phyloP scores from a whole-genome alignment of 208 protist species.

The Strigomonas oncopelti region DNA sequence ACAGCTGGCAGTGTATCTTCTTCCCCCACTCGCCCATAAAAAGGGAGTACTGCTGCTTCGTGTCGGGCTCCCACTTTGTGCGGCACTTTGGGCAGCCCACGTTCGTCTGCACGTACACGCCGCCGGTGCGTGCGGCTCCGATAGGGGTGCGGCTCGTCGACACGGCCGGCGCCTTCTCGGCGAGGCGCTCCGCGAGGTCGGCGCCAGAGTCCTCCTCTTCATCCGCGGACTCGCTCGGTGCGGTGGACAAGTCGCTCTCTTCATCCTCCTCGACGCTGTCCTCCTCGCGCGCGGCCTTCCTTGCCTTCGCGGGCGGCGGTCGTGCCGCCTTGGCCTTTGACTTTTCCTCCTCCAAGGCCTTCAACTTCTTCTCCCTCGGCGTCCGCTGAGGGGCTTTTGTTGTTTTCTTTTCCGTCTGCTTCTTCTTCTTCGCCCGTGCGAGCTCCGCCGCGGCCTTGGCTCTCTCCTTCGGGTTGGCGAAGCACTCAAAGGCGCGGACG shows the following conservation, averaged over 20 bases:
- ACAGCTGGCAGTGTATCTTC: conserved; percentile 84
- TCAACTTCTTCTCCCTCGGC: background rate
- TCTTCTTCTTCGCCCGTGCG: background rate
- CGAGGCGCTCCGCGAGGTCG: conserved; percentile 22
- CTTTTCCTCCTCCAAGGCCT: background rate
- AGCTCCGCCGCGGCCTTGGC: conserved; percentile 28
- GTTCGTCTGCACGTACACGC: conserved; percentile 41
- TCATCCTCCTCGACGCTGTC: conserved; percentile 17
- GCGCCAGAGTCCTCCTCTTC: conserved; percentile 12
- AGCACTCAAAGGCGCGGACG: conserved; percentile 75
- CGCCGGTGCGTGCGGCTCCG: conserved; percentile 44
- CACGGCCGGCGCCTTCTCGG: conserved; percentile 39
- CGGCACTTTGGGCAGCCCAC: conserved; percentile 76
- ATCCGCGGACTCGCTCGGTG: conserved; percentile 16
- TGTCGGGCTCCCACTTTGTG: conserved; percentile 66
- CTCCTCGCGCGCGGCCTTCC: conserved; percentile 19
- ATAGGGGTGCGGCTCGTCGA: conserved; percentile 75
- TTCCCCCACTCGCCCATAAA: conserved; percentile 82
- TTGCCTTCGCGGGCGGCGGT: background rate
- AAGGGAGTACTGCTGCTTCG: conserved; percentile 76
- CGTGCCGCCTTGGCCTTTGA: background rate
- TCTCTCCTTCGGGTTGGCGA: conserved; percentile 61
- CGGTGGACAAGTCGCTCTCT: conserved; percentile 17
- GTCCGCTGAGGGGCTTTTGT: background rate
- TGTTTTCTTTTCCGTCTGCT: conserved; percentile 5